Percentiles rank a stretch among this genome's conserved stretches.
Evolutionary conservation across 805 yeast species (phyloP).

Genomic region (Millerago galiae): DNA sequence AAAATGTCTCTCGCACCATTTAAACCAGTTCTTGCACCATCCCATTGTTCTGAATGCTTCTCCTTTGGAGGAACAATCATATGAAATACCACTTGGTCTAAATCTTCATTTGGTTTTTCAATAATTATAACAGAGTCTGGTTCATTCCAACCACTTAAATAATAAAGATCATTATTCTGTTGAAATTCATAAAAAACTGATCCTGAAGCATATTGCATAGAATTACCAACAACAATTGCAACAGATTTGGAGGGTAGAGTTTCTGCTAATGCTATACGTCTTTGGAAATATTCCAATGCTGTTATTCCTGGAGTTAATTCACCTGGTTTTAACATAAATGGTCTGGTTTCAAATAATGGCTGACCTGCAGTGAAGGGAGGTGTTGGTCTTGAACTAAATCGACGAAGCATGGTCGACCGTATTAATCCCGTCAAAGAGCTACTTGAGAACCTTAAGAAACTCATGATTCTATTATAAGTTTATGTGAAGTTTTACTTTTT

Average conservation of each 20-base stretch:
- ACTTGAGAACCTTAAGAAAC: background rate
- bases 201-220: conserved; percentile 76
- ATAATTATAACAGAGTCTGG: conserved; percentile 70
- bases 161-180: conserved; percentile 83
- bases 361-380: conserved; percentile 60
- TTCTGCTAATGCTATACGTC: conserved; percentile 57
- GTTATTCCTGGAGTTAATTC: conserved; percentile 84
- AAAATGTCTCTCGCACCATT: conserved; percentile 77
- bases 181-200: conserved; percentile 89
- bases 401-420: background rate
- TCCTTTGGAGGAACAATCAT: conserved; percentile 85
- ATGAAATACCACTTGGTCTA: conserved; percentile 56
- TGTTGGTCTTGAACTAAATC: conserved; percentile 11
- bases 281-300: conserved; percentile 71
- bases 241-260: conserved; percentile 56
- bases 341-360: conserved; percentile 81
- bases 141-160: conserved; percentile 88
- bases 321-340: conserved; percentile 66
- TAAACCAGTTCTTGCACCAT: conserved; percentile 85
- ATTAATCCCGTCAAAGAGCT: background rate
- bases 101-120: conserved; percentile 50
- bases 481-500: too few species aligned
- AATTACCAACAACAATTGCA: conserved; percentile 69
- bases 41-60: conserved; percentile 82
- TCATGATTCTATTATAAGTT: background rate